Evolutionary conservation across 1,139 yeast genomes (phyloP).

Genomic region (Yamadazyma sp.): DNA sequence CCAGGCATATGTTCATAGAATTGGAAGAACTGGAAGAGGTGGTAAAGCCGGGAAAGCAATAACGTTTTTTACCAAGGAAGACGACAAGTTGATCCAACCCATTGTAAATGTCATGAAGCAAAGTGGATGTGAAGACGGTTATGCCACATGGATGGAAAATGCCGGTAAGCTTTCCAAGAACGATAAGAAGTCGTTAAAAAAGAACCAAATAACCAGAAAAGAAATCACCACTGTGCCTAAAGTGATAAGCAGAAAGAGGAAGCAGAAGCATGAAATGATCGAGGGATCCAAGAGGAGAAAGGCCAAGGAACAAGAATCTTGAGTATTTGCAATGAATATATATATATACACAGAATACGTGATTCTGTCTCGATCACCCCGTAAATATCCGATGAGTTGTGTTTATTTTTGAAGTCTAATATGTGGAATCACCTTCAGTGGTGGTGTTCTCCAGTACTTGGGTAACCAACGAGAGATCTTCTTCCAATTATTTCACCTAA

Average conservation of each 20-base stretch:
- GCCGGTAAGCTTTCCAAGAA: slow-evolving; percentile 67
- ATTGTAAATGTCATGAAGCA: slow-evolving; percentile 94
- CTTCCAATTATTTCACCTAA: slow-evolving; percentile 97
- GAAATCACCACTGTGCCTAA: slow-evolving; percentile 87
- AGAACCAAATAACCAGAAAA: slow-evolving; percentile 61
- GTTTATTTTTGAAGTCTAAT: too few relatives aligned
- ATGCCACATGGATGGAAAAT: slow-evolving; percentile 80
- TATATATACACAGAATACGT: neutral
- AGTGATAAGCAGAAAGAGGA: slow-evolving; percentile 63
- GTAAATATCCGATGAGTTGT: too few relatives aligned
- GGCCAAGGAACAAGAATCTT: slow-evolving; percentile 8
- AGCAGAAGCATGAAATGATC: slow-evolving; percentile 68
- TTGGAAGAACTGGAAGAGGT: slow-evolving; percentile 98
- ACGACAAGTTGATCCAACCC: slow-evolving; percentile 70
- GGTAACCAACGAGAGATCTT: slow-evolving; percentile 88
- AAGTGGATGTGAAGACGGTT: slow-evolving; percentile 69
- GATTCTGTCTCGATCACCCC: neutral
- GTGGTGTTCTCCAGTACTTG: slow-evolving; percentile 42
- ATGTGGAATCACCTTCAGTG: neutral
- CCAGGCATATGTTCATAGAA: slow-evolving; percentile 94
- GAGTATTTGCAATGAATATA: neutral
- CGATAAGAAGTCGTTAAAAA: slow-evolving; percentile 65
- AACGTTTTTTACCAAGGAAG: slow-evolving; percentile 92
- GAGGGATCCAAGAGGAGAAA: slow-evolving; percentile 74
- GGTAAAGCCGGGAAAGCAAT: slow-evolving; percentile 85